phyloP scores from a whole-genome alignment of 306 rosid species.

The Trichosanthes truncata region DNA sequence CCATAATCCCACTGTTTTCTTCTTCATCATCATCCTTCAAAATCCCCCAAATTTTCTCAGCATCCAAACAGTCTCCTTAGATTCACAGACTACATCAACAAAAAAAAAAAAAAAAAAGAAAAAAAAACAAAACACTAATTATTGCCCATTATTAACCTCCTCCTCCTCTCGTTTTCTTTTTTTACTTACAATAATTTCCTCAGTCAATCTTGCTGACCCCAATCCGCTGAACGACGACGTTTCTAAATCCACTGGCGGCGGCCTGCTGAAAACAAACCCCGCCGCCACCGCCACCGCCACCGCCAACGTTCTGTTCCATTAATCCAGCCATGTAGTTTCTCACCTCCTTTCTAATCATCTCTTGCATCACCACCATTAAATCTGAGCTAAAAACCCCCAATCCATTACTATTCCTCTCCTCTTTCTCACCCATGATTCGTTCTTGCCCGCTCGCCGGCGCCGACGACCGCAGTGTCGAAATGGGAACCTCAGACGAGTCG shows the following conservation, averaged over 20 bases:
- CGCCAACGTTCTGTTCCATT: constrained; percentile 26
- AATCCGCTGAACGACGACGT: background rate
- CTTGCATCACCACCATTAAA: constrained; percentile 74
- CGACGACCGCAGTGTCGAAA: background rate
- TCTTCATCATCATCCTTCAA: background rate
- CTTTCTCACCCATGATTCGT: background rate
- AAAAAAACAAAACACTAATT: background rate
- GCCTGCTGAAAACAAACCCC: constrained; percentile 25
- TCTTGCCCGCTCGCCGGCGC: background rate
- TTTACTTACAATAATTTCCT: background rate
- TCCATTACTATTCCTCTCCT: background rate
- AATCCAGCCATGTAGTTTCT: constrained; percentile 68
- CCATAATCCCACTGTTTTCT: no score
- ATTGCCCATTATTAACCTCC: background rate
- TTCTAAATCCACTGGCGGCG: background rate
- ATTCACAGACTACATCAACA: background rate
- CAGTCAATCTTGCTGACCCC: background rate
- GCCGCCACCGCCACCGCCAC: constrained; percentile 14
- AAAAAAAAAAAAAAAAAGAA: background rate
- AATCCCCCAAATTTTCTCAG: background rate
- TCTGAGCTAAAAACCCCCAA: constrained; percentile 36
- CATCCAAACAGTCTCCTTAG: background rate
- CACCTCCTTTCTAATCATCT: constrained; percentile 84
- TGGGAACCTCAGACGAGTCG: constrained; percentile 36
- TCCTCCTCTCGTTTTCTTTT: background rate